These are phyloP conservation scores for Xerocomus brunneocitrinus DNA, from an alignment of 768 basidiomycete species.

Conservation along the genomic window DNA sequence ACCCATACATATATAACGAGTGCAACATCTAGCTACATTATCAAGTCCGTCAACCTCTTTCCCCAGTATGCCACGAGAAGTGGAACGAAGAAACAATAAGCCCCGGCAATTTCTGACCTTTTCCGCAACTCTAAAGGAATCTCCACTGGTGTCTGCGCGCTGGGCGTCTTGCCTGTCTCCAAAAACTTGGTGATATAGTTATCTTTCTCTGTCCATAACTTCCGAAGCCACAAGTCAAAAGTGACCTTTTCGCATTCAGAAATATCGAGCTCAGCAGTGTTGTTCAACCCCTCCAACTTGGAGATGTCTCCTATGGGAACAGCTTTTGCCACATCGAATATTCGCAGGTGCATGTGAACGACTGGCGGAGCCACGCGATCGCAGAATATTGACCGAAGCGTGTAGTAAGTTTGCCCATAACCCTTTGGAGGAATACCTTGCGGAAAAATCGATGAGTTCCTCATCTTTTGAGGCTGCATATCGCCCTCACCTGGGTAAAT, in stretches of 20 bases:
- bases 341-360: slow-evolving; percentile 82
- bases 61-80: slow-evolving; percentile 47
- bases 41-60: slow-evolving; percentile 31
- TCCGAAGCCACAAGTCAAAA: slow-evolving; percentile 83
- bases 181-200: slow-evolving; percentile 64
- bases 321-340: slow-evolving; percentile 62
- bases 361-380: slow-evolving; percentile 75
- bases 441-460: neutral
- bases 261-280: slow-evolving; percentile 43
- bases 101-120: slow-evolving; percentile 54
- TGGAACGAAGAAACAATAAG: slow-evolving; percentile 70
- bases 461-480: neutral
- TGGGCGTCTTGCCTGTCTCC: slow-evolving; percentile 44
- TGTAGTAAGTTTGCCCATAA: slow-evolving; percentile 88
- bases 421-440: slow-evolving; percentile 71
- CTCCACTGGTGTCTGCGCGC: slow-evolving; percentile 33
- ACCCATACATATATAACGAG: slow-evolving; percentile 2
- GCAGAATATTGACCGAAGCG: slow-evolving; percentile 83
- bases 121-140: slow-evolving; percentile 58
- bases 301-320: slow-evolving; percentile 68
- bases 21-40: slow-evolving; percentile 18
- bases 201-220: slow-evolving; percentile 86
- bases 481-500: slow-evolving; percentile 71
- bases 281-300: slow-evolving; percentile 24
- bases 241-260: slow-evolving; percentile 51